Conservation (phyloP, 345 rosid genomes). For the Populus pruinosa region DNA sequence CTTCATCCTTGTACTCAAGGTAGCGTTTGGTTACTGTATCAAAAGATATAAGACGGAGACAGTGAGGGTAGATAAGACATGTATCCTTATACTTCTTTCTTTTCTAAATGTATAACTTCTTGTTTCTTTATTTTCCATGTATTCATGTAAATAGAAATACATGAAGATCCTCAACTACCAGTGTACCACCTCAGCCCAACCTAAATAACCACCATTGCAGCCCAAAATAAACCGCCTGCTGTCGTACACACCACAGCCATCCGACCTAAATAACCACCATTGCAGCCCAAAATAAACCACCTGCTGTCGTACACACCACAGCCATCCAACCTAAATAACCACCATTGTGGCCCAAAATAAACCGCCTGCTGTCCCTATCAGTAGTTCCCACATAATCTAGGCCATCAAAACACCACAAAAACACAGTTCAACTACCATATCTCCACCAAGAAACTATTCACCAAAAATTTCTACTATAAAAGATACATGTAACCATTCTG, state of each 20-base stretch:
- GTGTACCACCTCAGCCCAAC: neutral
- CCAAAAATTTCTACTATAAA: neutral
- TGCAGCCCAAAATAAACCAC: neutral
- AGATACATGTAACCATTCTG: too few species aligned
- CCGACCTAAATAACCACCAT: neutral
- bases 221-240: neutral
- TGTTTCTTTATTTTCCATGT: too few species aligned
- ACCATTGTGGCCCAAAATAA: neutral
- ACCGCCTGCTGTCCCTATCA: neutral
- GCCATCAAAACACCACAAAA: neutral
- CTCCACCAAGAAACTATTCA: neutral
- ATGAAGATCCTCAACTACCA: neutral
- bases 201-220: neutral
- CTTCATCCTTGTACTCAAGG: neutral
- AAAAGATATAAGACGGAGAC: too few species aligned
- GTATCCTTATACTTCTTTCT: too few species aligned
- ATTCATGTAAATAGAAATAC: too few species aligned
- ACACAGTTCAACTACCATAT: neutral
- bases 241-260: neutral
- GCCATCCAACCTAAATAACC: neutral
- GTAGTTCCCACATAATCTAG: neutral
- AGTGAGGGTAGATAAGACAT: too few species aligned
- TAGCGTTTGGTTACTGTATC: too few species aligned
- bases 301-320: neutral
- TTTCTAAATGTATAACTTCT: too few species aligned